Conservation (phyloP, 1,284 basidiomycete genomes). For the Ceratobasidium sp. region DNA sequence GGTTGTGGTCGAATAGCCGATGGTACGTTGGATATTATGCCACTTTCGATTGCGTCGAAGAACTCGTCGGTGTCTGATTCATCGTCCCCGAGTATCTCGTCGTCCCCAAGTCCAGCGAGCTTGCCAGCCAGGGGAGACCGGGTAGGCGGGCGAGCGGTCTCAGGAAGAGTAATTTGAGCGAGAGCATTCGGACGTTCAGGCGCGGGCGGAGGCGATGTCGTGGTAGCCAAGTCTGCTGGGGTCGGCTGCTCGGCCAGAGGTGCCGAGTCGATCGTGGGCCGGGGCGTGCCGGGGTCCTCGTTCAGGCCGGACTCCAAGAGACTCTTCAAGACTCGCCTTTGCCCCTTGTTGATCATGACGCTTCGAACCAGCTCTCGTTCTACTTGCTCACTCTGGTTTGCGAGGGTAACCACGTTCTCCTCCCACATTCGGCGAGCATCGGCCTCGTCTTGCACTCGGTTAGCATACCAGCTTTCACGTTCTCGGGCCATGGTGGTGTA, state of each 20-base stretch:
- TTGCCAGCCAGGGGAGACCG: constrained; percentile 46
- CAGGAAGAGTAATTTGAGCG: constrained; percentile 36
- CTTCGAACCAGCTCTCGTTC: constrained; percentile 76
- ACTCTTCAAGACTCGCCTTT: constrained; percentile 41
- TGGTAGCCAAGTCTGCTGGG: constrained; percentile 44
- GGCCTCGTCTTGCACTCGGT: constrained; percentile 69
- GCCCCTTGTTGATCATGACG: constrained; percentile 55
- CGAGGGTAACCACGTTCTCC: constrained; percentile 85
- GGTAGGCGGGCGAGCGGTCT: constrained; percentile 3
- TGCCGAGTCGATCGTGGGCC: constrained; percentile 27
- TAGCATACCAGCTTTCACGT: constrained; percentile 82
- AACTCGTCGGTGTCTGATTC: constrained; percentile 84
- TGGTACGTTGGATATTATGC: constrained; percentile 74
- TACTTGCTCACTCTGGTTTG: constrained; percentile 83
- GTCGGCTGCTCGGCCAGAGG: not conserved
- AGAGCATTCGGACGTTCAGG: constrained; percentile 42
- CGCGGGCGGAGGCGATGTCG: constrained; percentile 44
- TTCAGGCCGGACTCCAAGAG: constrained; percentile 18
- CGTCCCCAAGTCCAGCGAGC: constrained; percentile 50
- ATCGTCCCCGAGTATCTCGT: constrained; percentile 51
- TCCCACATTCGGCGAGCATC: constrained; percentile 87
- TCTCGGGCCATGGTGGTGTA: constrained; percentile 77
- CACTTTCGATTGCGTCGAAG: constrained; percentile 93
- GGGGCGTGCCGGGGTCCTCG: constrained; percentile 32
- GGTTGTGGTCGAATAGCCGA: constrained; percentile 57